Base-by-base conservation (phyloP, 169 alveolate genomes). In the Perkinsus olseni region DNA sequence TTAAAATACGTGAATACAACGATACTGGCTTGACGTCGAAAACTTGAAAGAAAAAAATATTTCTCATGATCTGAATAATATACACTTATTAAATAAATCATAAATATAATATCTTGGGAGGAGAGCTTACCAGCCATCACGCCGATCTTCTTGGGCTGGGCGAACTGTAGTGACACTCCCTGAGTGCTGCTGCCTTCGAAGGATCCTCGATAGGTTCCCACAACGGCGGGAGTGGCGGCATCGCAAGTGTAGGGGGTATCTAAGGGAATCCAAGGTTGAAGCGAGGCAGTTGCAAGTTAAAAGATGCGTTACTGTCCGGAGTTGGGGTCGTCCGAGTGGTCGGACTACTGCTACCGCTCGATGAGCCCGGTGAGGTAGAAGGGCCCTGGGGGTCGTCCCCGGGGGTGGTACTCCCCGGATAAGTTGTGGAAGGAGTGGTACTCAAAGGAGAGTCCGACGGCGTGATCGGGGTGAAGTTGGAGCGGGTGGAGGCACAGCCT, bases 81-180 rank as follows among this genome's bases (percentile, higher is more conserved):
- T n/a, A n/a, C n/a, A n/a, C n/a, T n/a, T n/a, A n/a, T n/a, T n/a
- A n/a, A n/a, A n/a, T n/a, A n/a, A n/a, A n/a, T n/a, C n/a, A n/a
- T n/a, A n/a, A n/a, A n/a, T n/a, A n/a, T n/a, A n/a, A n/a, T n/a
- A n/a, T n/a, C n/a, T n/a, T n/a, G 82, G 82, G 13, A 40, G 50
- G 50, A 40, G 82, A 21, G n/a, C 82, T 62, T 24, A 62, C 82
- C 82, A 28, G 82, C 82, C 82, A 62, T 62, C 1, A 62, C 82
- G 82, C 82, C 82, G 28, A 62, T 62, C 82, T 62, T 62, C 82
- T 62, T 62, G 82, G 82, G 82, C 82, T 62, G 82, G 82, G 82
- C 82, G 34, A 62, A 62, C 82, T 62, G 82, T 24, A 62, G 34
- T 3, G 82, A 62, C 8, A 62, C 17, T 24, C 31, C 82, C 17